Base-by-base conservation (phyloP, 176 grass and related monocot genomes). In the Oryza punctata region DNA sequence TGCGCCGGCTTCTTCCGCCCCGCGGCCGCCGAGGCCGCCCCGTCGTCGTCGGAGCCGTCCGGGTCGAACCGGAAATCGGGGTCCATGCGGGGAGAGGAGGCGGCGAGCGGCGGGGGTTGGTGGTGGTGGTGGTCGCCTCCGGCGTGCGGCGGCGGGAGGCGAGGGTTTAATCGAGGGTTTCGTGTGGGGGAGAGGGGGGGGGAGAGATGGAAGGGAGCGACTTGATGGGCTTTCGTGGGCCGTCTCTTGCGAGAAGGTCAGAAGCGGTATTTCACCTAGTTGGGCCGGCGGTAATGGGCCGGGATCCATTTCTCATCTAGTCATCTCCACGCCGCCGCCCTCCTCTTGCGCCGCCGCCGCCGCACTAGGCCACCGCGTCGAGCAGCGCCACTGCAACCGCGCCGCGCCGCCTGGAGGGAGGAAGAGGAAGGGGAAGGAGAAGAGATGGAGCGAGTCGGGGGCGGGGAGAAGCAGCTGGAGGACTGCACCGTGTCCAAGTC, bases 401-500 rank as follows among this genome's bases (percentile, higher is more conserved):
- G n/a, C 4, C 21, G 3, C 23, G 23, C 4, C 21, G 3, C 23
- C 12, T 13, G 47, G 21, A 21, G 19, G 40, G 29, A 50, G 15
- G 16, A 52, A 52, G 49, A 26, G 3, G 52, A 57, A 35, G 33
- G 33, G 30, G 32, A 33, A 57, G 18, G 3, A 57, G 16, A 1
- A n/a, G 70, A 71, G 8, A 90, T 90, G 88, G 88, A 90, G 12
- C 73, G 86, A 33, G 73, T 88, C 65, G 91, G 89, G 38, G 67
- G 89, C 49, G 85, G 87, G 41, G 90, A 90, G 80, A 98, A 98
- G 96, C 91, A 98, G 5, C 90, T 98, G n/a, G 96, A 93, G 83
- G 96, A 98, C 57, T 98, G 96, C 87, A 80, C 93, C 12, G 93
- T 98, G 49, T 40, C 96, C 25, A 98, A 98, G 96, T 98, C 45